Percentiles rank a stretch among this genome's conserved stretches.
Conservation (phyloP, 169 alveolate genomes). For the Cryptosporidium xiaoi region DNA sequence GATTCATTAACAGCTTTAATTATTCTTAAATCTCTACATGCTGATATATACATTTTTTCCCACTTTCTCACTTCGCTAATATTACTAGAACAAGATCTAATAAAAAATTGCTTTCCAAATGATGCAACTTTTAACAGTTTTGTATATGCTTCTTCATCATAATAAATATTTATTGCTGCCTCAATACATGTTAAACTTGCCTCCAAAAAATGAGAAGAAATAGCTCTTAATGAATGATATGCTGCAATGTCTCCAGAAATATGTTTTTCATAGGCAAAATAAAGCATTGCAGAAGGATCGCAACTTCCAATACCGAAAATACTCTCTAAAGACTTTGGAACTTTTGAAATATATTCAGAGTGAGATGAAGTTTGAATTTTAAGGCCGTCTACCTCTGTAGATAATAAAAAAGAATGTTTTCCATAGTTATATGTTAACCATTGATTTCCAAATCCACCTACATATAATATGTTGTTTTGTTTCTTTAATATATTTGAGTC, state of each 20-base stretch:
- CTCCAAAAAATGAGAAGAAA: slow-evolving; percentile 79
- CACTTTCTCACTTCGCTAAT: slow-evolving; percentile 11
- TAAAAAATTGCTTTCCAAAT: slow-evolving; percentile 43
- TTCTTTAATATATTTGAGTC: slow-evolving; percentile 9
- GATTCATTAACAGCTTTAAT: slow-evolving; percentile 43
- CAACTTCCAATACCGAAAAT: slow-evolving; percentile 82
- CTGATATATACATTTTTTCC: slow-evolving; percentile 47
- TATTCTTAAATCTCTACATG: slow-evolving; percentile 71
- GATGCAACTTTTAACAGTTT: slow-evolving; percentile 50
- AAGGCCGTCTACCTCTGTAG: slow-evolving; percentile 81
- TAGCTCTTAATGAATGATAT: slow-evolving; percentile 83
- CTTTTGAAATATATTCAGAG: slow-evolving; percentile 79
- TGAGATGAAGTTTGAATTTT: slow-evolving; percentile 77
- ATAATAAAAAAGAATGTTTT: slow-evolving; percentile 67
- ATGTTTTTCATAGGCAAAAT: slow-evolving; percentile 82
- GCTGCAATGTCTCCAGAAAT: slow-evolving; percentile 82
- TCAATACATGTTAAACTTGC: slow-evolving; percentile 82
- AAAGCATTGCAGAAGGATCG: slow-evolving; percentile 85
- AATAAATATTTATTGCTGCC: slow-evolving; percentile 82
- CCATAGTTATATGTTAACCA: slow-evolving; percentile 82
- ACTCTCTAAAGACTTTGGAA: slow-evolving; percentile 77
- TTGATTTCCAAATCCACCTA: slow-evolving; percentile 82
- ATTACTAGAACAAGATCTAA: slow-evolving; percentile 10
- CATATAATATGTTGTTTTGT: slow-evolving; percentile 74
- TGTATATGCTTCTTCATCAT: slow-evolving; percentile 74